These are phyloP conservation scores for Phylloporus sp. DNA, from an alignment of 768 basidiomycete genomes.

Conservation along the genomic window DNA sequence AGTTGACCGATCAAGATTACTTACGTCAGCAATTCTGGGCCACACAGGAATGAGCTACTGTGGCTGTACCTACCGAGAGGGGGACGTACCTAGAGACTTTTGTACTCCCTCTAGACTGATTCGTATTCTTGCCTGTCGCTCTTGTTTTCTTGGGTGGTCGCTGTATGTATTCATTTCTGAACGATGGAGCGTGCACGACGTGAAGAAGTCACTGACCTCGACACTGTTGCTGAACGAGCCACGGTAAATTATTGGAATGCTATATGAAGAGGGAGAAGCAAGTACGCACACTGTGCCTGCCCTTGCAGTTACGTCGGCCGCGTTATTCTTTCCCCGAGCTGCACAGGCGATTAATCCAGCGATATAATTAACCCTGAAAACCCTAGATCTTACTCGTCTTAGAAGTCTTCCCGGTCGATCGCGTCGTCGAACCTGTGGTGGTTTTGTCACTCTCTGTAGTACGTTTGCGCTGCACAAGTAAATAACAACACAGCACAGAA, in stretches of 20 bases:
- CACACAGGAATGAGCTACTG: neutral
- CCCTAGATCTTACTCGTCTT: conserved; percentile 27
- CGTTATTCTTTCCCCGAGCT: conserved; percentile 17
- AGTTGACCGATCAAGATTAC: conserved; percentile 14
- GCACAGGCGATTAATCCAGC: conserved; percentile 2
- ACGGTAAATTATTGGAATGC: conserved; percentile 9
- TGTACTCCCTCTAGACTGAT: conserved; percentile 13
- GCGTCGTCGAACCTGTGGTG: conserved; percentile 33
- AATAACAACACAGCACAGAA: conserved; percentile 10
- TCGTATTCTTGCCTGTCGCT: conserved; percentile 23
- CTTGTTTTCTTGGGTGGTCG: conserved; percentile 42
- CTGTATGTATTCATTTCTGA: conserved; percentile 12
- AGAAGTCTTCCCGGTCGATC: conserved; percentile 45
- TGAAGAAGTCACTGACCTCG: conserved; percentile 24
- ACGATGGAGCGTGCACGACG: neutral
- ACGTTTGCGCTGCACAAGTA: conserved; percentile 53
- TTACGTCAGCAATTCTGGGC: conserved; percentile 34
- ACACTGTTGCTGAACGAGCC: conserved; percentile 14
- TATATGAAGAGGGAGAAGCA: neutral
- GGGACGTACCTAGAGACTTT: conserved; percentile 17
- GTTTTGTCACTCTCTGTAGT: conserved; percentile 37
- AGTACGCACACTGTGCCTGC: conserved; percentile 24
- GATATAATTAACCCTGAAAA: conserved; percentile 14
- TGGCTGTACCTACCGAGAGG: neutral
- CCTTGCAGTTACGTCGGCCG: conserved; percentile 4